Evolutionary conservation across 75 land plant species (phyloP), one percentile per base, ranked within the genome.

Genomic region (Selaginella moellendorffii): DNA sequence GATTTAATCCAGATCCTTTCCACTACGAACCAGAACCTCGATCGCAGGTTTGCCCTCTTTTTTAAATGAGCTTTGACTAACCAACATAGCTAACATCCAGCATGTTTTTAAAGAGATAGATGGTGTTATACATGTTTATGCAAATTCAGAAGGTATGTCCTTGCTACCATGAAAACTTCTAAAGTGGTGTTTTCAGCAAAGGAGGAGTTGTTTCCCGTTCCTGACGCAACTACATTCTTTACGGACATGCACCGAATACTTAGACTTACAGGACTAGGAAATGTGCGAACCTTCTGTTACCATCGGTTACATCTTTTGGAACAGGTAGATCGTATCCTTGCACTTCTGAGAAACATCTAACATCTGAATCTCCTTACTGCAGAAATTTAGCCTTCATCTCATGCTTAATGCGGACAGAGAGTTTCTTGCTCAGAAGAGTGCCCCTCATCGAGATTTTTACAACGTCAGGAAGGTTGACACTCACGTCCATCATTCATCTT

Each of bases 391-490:
- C 71, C 83, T 93, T 54, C 98, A 93, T 66, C 67, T 88, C 65
- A 93, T 89, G 98, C 82, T 93, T 53, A 93, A 93, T 77, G 90
- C 97, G 24, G 97, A 92, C 67, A 78, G 76, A 52, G 97, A 92
- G 70, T 92, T 92, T 78, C 80, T 92, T 18, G 97, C 96, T 58
- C 97, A 88, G 61, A 92, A 92, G 64, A 88, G 85, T 81, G 97
- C 97, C 9, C 97, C 97, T 22, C 97, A 88, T 70, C 81, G 97
- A 28, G 97, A 92, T 63, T 88, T 92, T 63, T 92, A 92, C 56
- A 92, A 92, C 75, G 90, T 92, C 19, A 76, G 97, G 64, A 92
- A 92, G 74, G 97, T 92, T 63, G 97, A 92, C 69, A 92, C 97
- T 1, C 97, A 92, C 63, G 96, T 92, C n/a, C 97, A 92, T 71